A percentile compares a stretch with the other conserved stretches of the same genome.
Conservation (phyloP, 2,329 filamentous ascomycete species). For the Aotearoamyces nothofagi region DNA sequence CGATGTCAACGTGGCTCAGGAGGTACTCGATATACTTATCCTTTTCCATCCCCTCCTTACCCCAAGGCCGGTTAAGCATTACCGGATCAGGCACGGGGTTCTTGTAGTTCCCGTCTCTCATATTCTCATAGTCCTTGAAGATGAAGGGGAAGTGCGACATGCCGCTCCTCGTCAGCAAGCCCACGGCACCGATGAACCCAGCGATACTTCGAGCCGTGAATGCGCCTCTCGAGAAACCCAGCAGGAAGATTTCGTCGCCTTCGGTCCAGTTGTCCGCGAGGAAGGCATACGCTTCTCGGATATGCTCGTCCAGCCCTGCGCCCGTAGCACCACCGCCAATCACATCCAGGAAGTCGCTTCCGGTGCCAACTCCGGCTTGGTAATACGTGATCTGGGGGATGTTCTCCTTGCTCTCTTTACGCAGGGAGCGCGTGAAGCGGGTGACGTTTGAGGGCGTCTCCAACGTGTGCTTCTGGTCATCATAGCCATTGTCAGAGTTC, state of each 20-base stretch:
- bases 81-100: too few relatives aligned
- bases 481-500: constrained; percentile 1
- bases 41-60: too few relatives aligned
- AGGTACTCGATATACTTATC: too few relatives aligned
- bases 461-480: neutral
- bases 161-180: constrained; percentile 25
- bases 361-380: constrained; percentile 42
- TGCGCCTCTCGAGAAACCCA: constrained; percentile 25
- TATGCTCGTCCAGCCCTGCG: constrained; percentile 33
- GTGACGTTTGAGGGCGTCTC: constrained; percentile 39
- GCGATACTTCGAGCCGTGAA: constrained; percentile 24
- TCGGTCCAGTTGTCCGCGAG: constrained; percentile 26
- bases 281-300: constrained; percentile 32
- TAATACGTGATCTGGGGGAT: constrained; percentile 42
- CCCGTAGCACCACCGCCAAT: constrained; percentile 38
- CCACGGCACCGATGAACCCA: constrained; percentile 20
- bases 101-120: constrained; percentile 14
- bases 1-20: too few relatives aligned
- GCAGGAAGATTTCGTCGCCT: constrained; percentile 21
- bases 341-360: constrained; percentile 29
- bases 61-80: too few relatives aligned
- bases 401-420: constrained; percentile 30
- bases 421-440: constrained; percentile 38
- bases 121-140: constrained; percentile 23
- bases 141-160: constrained; percentile 27